Percentiles rank a stretch among this genome's conserved stretches.
Conservation (phyloP, 2,329 filamentous ascomycete species). For the Fusarium sp. region DNA sequence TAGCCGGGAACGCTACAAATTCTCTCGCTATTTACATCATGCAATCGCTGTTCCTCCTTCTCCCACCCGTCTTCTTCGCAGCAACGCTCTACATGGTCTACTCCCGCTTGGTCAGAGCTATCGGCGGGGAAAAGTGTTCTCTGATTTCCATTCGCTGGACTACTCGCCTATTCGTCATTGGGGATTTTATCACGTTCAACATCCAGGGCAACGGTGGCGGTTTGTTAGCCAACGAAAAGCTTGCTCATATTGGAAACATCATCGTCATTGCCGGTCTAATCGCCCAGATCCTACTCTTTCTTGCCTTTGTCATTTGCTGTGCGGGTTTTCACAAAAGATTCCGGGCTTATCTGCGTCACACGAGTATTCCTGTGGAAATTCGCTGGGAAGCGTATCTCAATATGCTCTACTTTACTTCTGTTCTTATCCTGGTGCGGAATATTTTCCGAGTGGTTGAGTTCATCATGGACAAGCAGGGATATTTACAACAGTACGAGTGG, state of each 20-base stretch:
- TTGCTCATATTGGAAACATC: slow-evolving; percentile 1
- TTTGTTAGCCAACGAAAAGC: slow-evolving; percentile 2
- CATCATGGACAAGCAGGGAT: slow-evolving; percentile 20
- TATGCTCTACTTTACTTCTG: slow-evolving; percentile 27
- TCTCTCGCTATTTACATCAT: slow-evolving; percentile 31
- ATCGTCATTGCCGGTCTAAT: slow-evolving; percentile 20
- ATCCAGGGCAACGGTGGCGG: slow-evolving; percentile 29
- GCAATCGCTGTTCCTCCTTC: slow-evolving; percentile 30
- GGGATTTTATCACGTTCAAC: slow-evolving; percentile 31
- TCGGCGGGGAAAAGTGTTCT: slow-evolving; percentile 11
- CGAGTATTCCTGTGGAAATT: not conserved
- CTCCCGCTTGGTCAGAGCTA: slow-evolving; percentile 12
- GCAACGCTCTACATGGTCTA: slow-evolving; percentile 40
- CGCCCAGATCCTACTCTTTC: slow-evolving; percentile 9
- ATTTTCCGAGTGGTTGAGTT: slow-evolving; percentile 36
- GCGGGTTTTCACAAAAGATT: slow-evolving; percentile 17
- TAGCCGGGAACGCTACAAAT: slow-evolving; percentile 22
- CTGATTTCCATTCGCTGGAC: slow-evolving; percentile 22
- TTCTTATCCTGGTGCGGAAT: slow-evolving; percentile 13
- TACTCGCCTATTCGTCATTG: slow-evolving; percentile 27
- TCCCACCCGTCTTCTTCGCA: slow-evolving; percentile 33
- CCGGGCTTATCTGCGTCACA: not conserved
- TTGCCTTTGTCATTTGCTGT: slow-evolving; percentile 22
- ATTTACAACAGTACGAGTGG: slow-evolving; percentile 39
- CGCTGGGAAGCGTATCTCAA: slow-evolving; percentile 19